Evolutionary conservation across 768 basidiomycete species (phyloP).

Genomic region (Vararia minispora): DNA sequence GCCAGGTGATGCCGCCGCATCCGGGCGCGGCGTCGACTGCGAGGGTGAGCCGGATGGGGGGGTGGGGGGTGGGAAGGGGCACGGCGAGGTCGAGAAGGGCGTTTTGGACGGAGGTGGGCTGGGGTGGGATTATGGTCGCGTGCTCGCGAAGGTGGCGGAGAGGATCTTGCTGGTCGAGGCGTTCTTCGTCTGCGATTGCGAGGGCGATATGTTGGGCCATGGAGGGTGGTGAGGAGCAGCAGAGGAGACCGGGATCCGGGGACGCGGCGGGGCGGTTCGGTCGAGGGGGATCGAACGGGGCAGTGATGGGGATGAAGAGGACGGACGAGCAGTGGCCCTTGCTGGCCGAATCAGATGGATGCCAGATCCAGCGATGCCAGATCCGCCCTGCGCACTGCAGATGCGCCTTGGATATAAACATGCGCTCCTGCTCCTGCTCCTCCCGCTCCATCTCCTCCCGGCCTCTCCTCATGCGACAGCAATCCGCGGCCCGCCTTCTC

Average conservation of each 20-base stretch:
- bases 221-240: neutral
- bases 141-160: slow-evolving; percentile 45
- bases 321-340: neutral
- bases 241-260: neutral
- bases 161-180: slow-evolving; percentile 44
- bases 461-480: neutral
- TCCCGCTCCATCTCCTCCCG: neutral
- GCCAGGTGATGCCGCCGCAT: slow-evolving; percentile 90
- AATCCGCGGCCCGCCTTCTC: neutral
- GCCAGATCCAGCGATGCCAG: neutral
- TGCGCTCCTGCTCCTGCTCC: neutral
- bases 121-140: slow-evolving; percentile 35
- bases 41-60: slow-evolving; percentile 35
- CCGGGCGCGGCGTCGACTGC: slow-evolving; percentile 74
- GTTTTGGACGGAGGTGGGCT: slow-evolving; percentile 38
- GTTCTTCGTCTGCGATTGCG: slow-evolving; percentile 40
- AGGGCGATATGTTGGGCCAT: slow-evolving; percentile 5
- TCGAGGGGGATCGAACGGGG: neutral
- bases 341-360: neutral
- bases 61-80: slow-evolving; percentile 10
- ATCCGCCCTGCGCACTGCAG: neutral
- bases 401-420: neutral
- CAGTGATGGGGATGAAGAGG: neutral
- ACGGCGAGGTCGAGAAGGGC: slow-evolving; percentile 37
- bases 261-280: neutral